These are phyloP conservation scores for Lachancea waltii DNA, from an alignment of 805 yeast genomes.

Conservation along the genomic window DNA sequence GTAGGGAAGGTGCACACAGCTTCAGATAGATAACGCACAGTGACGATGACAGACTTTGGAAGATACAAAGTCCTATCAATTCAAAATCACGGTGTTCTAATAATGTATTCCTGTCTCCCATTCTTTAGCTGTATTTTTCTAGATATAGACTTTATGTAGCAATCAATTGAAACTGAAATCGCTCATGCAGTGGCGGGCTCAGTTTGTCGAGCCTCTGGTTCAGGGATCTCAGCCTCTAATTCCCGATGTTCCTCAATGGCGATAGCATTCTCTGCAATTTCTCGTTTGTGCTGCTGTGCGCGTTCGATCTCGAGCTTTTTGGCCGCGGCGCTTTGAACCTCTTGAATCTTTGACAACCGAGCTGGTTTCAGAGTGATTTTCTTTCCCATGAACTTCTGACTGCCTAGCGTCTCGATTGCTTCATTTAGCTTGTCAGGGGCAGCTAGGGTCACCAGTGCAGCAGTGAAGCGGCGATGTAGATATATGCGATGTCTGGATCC, in stretches of 20 bases:
- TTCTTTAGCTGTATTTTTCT: too few species aligned
- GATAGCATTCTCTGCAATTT: slow-evolving; percentile 1
- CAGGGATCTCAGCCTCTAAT: slow-evolving; percentile 1
- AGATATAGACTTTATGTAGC: too few species aligned
- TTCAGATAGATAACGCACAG: too few species aligned
- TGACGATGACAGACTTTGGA: too few species aligned
- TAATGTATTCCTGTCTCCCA: too few species aligned
- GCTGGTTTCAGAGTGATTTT: slow-evolving; percentile 37
- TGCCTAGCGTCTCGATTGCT: slow-evolving; percentile 38
- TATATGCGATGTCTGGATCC: slow-evolving; percentile 19
- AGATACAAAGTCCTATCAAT: too few species aligned
- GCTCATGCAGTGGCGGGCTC: not conserved
- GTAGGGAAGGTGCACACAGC: too few species aligned
- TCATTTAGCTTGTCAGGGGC: slow-evolving; percentile 37
- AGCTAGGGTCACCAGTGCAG: slow-evolving; percentile 47
- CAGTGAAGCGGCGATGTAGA: slow-evolving; percentile 35
- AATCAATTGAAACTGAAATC: too few species aligned
- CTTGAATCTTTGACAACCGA: slow-evolving; percentile 37
- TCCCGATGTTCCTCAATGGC: slow-evolving; percentile 3
- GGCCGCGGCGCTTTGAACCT: slow-evolving; percentile 37
- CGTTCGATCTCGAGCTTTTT: slow-evolving; percentile 14
- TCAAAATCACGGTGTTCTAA: too few species aligned
- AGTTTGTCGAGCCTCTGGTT: not conserved
- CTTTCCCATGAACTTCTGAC: slow-evolving; percentile 35
- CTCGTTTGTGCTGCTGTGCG: slow-evolving; percentile 1